These are phyloP conservation scores for Chenopodium berlandieri DNA, from an alignment of 148 eudicot genomes.

Conservation along the genomic window DNA sequence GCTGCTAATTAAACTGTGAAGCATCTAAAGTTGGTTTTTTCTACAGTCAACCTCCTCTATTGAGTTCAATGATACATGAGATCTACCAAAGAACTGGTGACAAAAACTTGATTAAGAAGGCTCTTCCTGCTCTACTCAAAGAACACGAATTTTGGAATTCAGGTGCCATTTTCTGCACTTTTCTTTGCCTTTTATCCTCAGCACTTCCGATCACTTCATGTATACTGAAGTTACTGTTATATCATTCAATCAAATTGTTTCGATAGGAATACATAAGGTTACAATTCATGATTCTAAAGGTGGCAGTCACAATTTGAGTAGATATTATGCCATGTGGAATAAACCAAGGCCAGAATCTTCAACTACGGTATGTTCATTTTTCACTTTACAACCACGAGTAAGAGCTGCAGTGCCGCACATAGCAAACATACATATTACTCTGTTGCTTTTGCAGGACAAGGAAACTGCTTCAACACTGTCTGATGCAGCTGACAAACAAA, in stretches of 20 bases:
- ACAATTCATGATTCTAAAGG: slow-evolving; percentile 59
- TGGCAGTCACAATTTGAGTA: slow-evolving; percentile 47
- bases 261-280: slow-evolving; percentile 73
- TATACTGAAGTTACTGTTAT: background rate
- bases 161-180: slow-evolving; percentile 38
- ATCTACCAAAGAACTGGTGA: slow-evolving; percentile 66
- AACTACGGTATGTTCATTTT: slow-evolving; percentile 52
- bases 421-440: slow-evolving; percentile 7
- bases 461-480: slow-evolving; percentile 58
- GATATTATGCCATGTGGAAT: slow-evolving; percentile 93
- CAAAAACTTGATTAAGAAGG: slow-evolving; percentile 42
- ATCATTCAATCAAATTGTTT: background rate
- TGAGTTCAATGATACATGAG: slow-evolving; percentile 78
- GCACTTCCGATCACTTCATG: background rate
- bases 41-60: slow-evolving; percentile 84
- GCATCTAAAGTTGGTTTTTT: slow-evolving; percentile 14
- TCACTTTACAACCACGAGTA: background rate
- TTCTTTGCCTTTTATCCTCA: background rate
- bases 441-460: slow-evolving; percentile 47
- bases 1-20: background rate
- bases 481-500: slow-evolving; percentile 40
- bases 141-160: slow-evolving; percentile 83
- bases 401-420: background rate
- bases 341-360: slow-evolving; percentile 91
- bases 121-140: slow-evolving; percentile 70